Evolutionary conservation across 495 filamentous ascomycete genomes (phyloP).

Genomic region (Penicillium pancosmium): DNA sequence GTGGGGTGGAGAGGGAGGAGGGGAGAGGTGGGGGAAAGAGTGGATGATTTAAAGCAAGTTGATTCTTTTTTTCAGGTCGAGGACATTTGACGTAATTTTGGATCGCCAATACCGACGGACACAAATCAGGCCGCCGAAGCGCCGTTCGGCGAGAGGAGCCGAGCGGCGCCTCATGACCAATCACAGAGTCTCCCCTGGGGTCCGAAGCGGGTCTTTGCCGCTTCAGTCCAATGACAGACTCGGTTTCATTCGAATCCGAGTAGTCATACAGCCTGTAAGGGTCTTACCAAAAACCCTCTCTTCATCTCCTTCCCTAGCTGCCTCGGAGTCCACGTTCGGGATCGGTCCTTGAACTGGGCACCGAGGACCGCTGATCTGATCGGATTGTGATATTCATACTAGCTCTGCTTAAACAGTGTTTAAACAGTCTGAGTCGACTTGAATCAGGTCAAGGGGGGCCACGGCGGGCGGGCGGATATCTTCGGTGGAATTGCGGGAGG

Average conservation of each 20-base stretch:
- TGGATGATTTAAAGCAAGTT: conserved; percentile 10
- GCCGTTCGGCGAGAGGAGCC: conserved; percentile 26
- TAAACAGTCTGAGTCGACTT: neutral
- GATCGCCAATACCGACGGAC: conserved; percentile 34
- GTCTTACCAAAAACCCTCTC: conserved; percentile 10
- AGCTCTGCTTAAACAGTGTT: neutral
- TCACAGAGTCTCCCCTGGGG: conserved; percentile 7
- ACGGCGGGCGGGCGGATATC: conserved; percentile 17
- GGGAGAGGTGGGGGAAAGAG: conserved; percentile 7
- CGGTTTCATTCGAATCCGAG: conserved; percentile 26
- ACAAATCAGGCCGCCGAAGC: conserved; percentile 45
- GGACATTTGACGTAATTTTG: conserved; percentile 34
- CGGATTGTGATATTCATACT: neutral
- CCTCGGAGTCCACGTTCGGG: neutral
- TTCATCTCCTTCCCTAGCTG: neutral
- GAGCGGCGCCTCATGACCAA: conserved; percentile 20
- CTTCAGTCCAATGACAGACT: conserved; percentile 39
- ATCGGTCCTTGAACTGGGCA: conserved; percentile 24
- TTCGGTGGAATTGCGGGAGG: conserved; percentile 30
- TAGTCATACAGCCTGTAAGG: conserved; percentile 20
- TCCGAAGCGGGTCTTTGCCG: neutral
- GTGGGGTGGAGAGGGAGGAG: conserved; percentile 11
- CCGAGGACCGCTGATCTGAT: conserved; percentile 9
- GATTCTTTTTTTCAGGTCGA: conserved; percentile 19
- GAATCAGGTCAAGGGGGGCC: neutral